These are phyloP conservation scores for Leishmania gerbilli DNA, from an alignment of 208 protist species.

Conservation along the genomic window DNA sequence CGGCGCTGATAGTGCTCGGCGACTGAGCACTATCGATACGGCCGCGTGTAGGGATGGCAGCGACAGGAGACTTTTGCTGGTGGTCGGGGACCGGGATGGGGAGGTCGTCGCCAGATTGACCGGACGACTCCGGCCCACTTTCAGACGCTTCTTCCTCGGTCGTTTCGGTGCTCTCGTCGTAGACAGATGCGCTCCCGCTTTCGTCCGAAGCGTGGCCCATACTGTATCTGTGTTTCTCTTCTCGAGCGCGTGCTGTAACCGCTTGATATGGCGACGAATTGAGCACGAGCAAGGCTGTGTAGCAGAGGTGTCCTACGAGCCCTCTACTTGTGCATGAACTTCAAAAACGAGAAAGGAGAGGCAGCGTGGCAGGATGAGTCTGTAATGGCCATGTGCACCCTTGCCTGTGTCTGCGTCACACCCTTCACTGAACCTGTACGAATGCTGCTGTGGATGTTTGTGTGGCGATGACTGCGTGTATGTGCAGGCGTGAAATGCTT, in stretches of 20 bases:
- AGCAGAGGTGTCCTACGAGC: background rate
- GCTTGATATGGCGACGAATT: background rate
- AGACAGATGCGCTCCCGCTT: conserved; percentile 19
- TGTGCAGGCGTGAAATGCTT: background rate
- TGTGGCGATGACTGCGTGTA: background rate
- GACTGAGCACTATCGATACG: background rate
- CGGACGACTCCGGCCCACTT: conserved; percentile 1
- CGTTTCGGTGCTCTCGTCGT: conserved; percentile 24
- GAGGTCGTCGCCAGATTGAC: conserved; percentile 3
- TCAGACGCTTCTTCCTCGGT: conserved; percentile 19
- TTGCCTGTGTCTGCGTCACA: background rate
- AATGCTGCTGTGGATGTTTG: background rate
- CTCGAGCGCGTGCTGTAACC: background rate
- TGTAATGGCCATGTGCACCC: background rate
- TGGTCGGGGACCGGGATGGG: conserved; percentile 17
- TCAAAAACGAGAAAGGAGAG: background rate
- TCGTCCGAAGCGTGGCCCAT: conserved; percentile 27
- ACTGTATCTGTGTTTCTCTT: background rate
- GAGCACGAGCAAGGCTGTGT: background rate
- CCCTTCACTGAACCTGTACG: background rate
- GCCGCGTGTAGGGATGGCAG: background rate
- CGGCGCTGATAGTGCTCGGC: conserved; percentile 3
- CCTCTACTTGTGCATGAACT: background rate
- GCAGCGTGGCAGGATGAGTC: background rate
- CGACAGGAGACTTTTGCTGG: background rate